Evolutionary conservation across 106 monocot species (phyloP), one percentile per base, ranked within the genome.

Genomic region (Acorus calamus): DNA sequence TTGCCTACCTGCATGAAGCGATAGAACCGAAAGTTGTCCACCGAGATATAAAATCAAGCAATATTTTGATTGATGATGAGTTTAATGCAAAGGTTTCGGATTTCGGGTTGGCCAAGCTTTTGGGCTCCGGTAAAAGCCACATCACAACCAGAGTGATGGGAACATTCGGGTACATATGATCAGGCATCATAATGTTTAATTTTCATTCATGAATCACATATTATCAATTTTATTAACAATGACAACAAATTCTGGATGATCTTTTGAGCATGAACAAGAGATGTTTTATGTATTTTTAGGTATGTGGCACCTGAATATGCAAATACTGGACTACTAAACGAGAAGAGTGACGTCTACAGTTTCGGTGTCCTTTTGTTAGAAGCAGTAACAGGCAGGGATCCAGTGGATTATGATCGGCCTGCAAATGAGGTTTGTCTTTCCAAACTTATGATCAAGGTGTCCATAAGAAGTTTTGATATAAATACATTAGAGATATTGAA

Each of bases 11-110:
- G 54, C 94, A 94, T 62, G 94, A 94, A 81, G 94, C 84, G 4
- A 94, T 94, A 51, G 94, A 94, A 63, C 94, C 94, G 61, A 94
- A 94, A 74, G 87, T 94, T 60, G 90, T 94, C 57, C 94, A 94
- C 69, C 67, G 94, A 49, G 94, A 94, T 72, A 94, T 94, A 55
- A 94, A 94, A 78, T 86, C 94, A 42, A 90, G 94, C 71, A 94
- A 94, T 48, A 94, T 94, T 46, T 80, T 94, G 52, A 78, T 94
- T 51, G 94, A 94, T 80, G 75, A 82, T 49, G 87, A 94, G 44
- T 90, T 82, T 52, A 94, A 87, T 78, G 84, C 84, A 46, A 94
- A 94, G 64, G 67, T 94, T 50, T 94, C 94, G 56, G 94, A 94
- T 80, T 94, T 94, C 77, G 94, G 94, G 60, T 78, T 94, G 69